Evolutionary conservation across 129 eudicot species (phyloP).

Genomic region (Deinandra increscens): DNA sequence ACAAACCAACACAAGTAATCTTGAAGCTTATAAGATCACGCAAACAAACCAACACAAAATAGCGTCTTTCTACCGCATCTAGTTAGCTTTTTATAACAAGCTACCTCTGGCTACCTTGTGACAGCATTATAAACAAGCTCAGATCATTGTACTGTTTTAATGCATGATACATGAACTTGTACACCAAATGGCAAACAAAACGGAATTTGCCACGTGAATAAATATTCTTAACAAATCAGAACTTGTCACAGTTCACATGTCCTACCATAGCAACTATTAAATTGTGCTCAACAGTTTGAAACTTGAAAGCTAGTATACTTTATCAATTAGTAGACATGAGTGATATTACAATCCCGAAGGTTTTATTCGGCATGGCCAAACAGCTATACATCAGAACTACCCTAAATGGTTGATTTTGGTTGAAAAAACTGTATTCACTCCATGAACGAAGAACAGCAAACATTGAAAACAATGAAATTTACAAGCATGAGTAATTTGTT

Average conservation of each 20-base stretch:
- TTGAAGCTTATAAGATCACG: no score
- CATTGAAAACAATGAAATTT: neutral
- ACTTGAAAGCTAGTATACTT: neutral
- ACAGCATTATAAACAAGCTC: no score
- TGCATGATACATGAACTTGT: no score
- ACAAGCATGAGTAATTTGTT: neutral
- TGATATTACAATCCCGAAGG: neutral
- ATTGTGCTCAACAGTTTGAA: neutral
- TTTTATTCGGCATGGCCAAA: no score
- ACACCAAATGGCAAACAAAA: no score
- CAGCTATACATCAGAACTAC: no score
- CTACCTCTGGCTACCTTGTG: no score
- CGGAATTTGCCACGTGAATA: no score
- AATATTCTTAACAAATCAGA: neutral
- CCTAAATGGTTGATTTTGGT: neutral
- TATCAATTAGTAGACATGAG: neutral
- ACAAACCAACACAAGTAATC: no score
- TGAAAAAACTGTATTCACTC: neutral
- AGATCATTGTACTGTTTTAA: no score
- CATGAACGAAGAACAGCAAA: conserved; percentile 7
- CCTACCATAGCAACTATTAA: neutral
- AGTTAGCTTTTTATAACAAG: neutral
- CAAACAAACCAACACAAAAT: no score
- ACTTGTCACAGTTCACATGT: neutral
- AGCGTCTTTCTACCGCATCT: neutral